Percentiles rank a stretch among this genome's conserved stretches.
phyloP scores from a whole-genome alignment of 2,329 filamentous ascomycete genomes.

The Aspergillus versicolor region DNA sequence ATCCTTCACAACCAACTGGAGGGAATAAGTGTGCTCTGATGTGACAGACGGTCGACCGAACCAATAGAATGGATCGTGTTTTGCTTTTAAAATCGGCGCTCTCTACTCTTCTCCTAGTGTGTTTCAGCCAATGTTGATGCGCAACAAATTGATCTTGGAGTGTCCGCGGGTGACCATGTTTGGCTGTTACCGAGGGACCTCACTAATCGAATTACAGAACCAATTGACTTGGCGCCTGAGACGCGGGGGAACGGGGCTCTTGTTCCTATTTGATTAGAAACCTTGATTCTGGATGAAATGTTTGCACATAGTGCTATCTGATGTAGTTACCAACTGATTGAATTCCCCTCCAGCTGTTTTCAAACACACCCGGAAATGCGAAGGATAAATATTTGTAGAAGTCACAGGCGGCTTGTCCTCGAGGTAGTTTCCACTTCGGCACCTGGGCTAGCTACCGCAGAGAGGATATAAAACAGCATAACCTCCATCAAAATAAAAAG shows the following conservation, averaged over 20 bases:
- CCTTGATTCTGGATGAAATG: not conserved
- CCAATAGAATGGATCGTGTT: not conserved
- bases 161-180: not conserved
- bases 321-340: not conserved
- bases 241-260: not conserved
- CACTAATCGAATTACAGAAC: not conserved
- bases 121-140: not conserved
- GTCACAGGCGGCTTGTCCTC: too few relatives aligned
- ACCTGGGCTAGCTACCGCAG: too few relatives aligned
- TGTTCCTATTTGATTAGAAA: not conserved
- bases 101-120: not conserved
- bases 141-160: not conserved
- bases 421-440: too few relatives aligned
- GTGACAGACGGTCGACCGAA: conserved; percentile 51
- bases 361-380: too few relatives aligned
- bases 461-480: too few relatives aligned
- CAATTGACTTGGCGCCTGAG: not conserved
- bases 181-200: not conserved
- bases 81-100: not conserved
- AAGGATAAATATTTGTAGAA: too few relatives aligned
- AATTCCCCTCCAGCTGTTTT: too few relatives aligned
- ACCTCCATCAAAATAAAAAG: too few relatives aligned
- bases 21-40: conserved; percentile 82
- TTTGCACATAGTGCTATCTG: not conserved
- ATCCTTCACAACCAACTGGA: conserved; percentile 77